Base-by-base conservation (phyloP, 2,329 filamentous ascomycete species). In the Leptographium lundbergii region DNA sequence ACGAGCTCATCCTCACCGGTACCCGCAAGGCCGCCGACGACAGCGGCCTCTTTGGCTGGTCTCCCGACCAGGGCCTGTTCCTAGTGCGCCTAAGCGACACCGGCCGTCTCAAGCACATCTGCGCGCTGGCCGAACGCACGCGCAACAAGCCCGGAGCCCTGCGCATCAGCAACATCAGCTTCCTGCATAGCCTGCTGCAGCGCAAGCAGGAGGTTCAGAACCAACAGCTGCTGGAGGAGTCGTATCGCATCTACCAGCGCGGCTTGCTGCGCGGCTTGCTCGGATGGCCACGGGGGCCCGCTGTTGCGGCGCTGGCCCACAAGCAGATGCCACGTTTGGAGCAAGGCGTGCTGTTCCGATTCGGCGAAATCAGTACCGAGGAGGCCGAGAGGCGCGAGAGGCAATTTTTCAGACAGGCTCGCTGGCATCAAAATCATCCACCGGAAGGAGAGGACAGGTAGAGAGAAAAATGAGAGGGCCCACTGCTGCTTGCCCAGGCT, bases 41-140 rank as follows among this genome's bases (percentile, higher is more conserved):
- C 10, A 61, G 60, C 58, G 61, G 61, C 4, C 58, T 62, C 11
- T 62, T 62, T 29, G 61, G 59, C 39, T 13, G 32, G 13, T 48
- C 39, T 2, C 57, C 55, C 19, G 58, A 61, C 19, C 48, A 59
- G 56, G 56, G 34, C 19, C 34, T 55, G 48, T 58, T 60, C n/a
- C 22, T 63, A 13, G 59, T 61, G 36, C 47, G 55, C 19, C 54
- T 60, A 13, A 27, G 42, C 42, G 60, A 63, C 54, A 34, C 27
- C 3, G 54, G 19, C 7, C 53, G 53, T 7, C 53, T 63, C 6
- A 42, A 51, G 29, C 48, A 50, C 13, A 55, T 61, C n/a, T 54
- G 36, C 32, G 57, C 42, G 0, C 29, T 57, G 3, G 24, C 32
- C 45, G 34, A 45, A 22, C 14, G 56, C 2, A 22, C 19, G 7